Evolutionary conservation across 257 asterid genomes (phyloP), one percentile per base, ranked within the genome.

Genomic region (Gentiana dahurica): DNA sequence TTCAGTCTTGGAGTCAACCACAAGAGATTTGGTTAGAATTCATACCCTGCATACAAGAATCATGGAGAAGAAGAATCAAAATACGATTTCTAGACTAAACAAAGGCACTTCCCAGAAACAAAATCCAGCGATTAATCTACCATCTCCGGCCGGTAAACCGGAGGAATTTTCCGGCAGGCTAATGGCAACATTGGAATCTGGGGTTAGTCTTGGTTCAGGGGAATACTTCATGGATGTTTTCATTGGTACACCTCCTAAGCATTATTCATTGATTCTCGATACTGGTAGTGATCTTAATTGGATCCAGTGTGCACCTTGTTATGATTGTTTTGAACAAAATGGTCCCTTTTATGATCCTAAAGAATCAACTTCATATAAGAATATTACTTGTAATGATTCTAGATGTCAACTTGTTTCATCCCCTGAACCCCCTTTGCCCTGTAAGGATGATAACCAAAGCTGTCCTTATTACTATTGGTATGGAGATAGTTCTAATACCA

Each of bases 381-480:
- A 87, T 57, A 66, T 91, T 15, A 73, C 73, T 60, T 91, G 98
- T 61, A 68, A 46, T 48, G 98, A 91, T 49, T 85, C 94, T 0
- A 77, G 80, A 15, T 90, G 98, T 60, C 48, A 54, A 37, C 79
- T 82, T 9, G 98, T 87, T 35, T 75, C 91, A 4, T 75, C 96
- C 62, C 98, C 96, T 44, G 86, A 79, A 3, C 95, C 91, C 34
- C 81, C 89, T 1, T 72, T 5, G 58, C 69, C 67, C 35, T 87
- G 96, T 69, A 69, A 49, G 67, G 49, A 54, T 4, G 76, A 63
- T 50, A 57, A 70, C 32, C 85, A 77, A 66, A 78, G 77, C 3
- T 91, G 96, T 63, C 96, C 95, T 39, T 91, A 91, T 48, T 91
- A 74, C 66, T 91, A 91, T 15, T 91, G 98, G 98, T 91, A 91